Conservation (phyloP, 352 stramenopile species). For the Globisporangium okanoganense region DNA sequence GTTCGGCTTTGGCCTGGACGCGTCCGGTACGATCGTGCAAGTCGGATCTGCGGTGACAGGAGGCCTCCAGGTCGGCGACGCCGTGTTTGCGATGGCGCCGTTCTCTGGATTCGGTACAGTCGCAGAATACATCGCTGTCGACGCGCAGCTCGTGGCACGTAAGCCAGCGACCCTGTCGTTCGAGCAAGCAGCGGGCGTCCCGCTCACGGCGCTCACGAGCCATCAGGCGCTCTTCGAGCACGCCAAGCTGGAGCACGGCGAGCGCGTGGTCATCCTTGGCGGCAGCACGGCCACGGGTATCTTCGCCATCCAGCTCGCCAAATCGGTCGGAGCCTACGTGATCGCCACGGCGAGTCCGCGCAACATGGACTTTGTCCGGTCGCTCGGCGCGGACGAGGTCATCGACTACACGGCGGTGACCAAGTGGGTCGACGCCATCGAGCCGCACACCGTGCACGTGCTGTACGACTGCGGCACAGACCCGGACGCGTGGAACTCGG, state of each 20-base stretch:
- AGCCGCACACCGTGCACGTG: constrained; percentile 13
- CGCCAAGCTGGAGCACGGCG: constrained; percentile 19
- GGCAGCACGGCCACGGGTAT: constrained; percentile 41
- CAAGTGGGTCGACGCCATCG: constrained; percentile 19
- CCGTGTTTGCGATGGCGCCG: neutral
- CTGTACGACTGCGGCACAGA: constrained; percentile 16
- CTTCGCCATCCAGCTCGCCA: constrained; percentile 41
- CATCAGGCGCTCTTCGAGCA: constrained; percentile 20
- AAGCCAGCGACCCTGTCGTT: constrained; percentile 23
- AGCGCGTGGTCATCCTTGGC: constrained; percentile 34
- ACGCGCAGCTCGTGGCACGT: constrained; percentile 20
- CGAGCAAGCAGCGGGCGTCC: constrained; percentile 19
- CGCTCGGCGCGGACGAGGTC: constrained; percentile 29
- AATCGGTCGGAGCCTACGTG: constrained; percentile 40
- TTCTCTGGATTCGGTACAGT: neutral
- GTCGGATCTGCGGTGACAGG: neutral
- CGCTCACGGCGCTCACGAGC: constrained; percentile 20
- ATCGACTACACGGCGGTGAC: constrained; percentile 52
- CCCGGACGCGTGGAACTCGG: neutral
- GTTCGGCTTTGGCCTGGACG: neutral
- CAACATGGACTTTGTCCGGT: constrained; percentile 45
- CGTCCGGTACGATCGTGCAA: neutral
- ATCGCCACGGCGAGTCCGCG: constrained; percentile 54
- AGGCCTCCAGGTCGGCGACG: neutral
- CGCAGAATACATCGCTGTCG: constrained; percentile 12